A percentile compares a stretch with the other conserved stretches of the same genome.
Conservation (phyloP, 169 alveolate genomes). For the Toxoplasma gondii region DNA sequence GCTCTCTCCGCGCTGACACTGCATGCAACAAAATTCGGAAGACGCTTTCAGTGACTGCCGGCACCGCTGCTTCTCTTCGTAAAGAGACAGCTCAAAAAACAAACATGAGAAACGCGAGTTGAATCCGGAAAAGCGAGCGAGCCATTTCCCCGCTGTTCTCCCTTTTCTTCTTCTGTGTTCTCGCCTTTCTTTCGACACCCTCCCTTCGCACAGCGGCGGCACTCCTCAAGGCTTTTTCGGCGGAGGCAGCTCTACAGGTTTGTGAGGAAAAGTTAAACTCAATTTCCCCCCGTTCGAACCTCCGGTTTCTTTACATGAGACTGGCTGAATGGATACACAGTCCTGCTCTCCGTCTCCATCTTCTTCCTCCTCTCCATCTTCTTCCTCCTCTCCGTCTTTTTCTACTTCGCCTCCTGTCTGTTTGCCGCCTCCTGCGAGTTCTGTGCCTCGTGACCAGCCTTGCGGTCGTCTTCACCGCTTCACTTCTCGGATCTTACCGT, state of each 20-base stretch:
- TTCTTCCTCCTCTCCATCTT: background rate
- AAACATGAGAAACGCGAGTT: too few relatives aligned
- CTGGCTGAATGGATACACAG: background rate
- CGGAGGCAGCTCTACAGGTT: too few relatives aligned
- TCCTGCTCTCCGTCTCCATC: background rate
- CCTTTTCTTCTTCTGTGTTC: background rate
- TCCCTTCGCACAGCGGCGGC: too few relatives aligned
- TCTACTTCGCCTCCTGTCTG: background rate
- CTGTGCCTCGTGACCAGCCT: background rate
- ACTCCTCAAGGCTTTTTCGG: too few relatives aligned
- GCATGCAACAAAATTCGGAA: too few relatives aligned
- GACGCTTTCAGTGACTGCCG: too few relatives aligned
- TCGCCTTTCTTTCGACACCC: background rate
- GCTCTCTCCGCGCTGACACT: background rate
- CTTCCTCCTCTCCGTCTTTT: background rate
- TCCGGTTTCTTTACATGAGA: too few relatives aligned
- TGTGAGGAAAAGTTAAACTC: too few relatives aligned
- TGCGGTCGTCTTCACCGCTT: background rate
- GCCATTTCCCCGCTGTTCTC: background rate
- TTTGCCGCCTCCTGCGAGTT: background rate
- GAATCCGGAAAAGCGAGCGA: too few relatives aligned
- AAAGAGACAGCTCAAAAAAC: too few relatives aligned
- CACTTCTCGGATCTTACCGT: background rate
- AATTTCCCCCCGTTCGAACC: background rate
- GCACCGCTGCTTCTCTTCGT: background rate